Evolutionary conservation across 2,329 filamentous ascomycete species (phyloP).

Genomic region (Pseudogymnoascus sp.): DNA sequence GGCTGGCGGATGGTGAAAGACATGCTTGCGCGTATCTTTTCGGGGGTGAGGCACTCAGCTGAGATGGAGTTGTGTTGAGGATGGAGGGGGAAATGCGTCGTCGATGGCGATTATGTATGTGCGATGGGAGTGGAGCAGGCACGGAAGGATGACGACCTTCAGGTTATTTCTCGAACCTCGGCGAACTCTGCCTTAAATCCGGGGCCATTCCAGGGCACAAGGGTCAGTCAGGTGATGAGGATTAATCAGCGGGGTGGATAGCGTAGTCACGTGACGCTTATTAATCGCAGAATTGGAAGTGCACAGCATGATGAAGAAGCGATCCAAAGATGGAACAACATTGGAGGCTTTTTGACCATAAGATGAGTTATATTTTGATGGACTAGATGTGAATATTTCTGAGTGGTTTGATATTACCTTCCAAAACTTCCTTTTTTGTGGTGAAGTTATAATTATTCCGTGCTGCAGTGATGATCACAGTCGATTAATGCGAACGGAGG

Average conservation of each 20-base stretch:
- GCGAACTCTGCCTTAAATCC: constrained; percentile 2
- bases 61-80: background rate
- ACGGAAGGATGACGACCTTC: constrained; percentile 6
- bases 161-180: constrained; percentile 1
- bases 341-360: background rate
- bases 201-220: background rate
- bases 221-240: background rate
- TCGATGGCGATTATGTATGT: constrained; percentile 1
- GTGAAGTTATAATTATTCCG: background rate
- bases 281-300: background rate
- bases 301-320: background rate
- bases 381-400: background rate
- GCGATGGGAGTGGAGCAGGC: background rate
- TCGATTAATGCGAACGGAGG: background rate
- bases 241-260: background rate
- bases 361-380: background rate
- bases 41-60: constrained; percentile 7
- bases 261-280: background rate
- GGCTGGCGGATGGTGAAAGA: constrained; percentile 56
- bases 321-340: background rate
- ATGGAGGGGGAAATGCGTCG: background rate
- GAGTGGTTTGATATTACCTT: background rate
- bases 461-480: background rate
- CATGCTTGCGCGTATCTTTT: constrained; percentile 37
- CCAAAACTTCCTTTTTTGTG: background rate